phyloP scores from a whole-genome alignment of 495 filamentous ascomycete species.

The Penicillium tannophilum region DNA sequence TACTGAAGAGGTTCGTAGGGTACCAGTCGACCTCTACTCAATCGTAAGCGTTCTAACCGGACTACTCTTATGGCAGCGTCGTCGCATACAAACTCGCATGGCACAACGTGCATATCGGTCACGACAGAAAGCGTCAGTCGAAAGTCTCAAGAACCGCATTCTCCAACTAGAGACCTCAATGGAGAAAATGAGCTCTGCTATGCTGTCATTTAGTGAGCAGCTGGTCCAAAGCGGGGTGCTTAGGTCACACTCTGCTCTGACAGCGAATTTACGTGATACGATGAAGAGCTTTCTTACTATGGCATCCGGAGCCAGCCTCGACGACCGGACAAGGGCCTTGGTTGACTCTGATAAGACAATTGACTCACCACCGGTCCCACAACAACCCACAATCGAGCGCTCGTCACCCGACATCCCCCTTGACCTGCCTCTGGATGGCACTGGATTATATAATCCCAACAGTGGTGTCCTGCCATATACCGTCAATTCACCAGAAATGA shows the following conservation, averaged over 20 bases:
- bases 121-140: conserved; percentile 70
- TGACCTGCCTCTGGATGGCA: neutral
- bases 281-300: neutral
- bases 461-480: neutral
- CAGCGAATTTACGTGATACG: neutral
- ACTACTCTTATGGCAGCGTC: conserved; percentile 55
- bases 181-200: neutral
- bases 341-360: neutral
- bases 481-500: neutral
- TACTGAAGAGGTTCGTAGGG: neutral
- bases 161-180: neutral
- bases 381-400: neutral
- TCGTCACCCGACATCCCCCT: neutral
- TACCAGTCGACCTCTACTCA: neutral
- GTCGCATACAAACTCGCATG: conserved; percentile 83
- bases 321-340: neutral
- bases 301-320: neutral
- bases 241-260: neutral
- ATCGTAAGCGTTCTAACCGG: no score
- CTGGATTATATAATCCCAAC: neutral
- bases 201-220: neutral
- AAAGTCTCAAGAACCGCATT: neutral
- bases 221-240: neutral
- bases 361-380: neutral
- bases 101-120: conserved; percentile 84